phyloP scores from a whole-genome alignment of 257 asterid genomes.

The Nicotiana benthamiana region DNA sequence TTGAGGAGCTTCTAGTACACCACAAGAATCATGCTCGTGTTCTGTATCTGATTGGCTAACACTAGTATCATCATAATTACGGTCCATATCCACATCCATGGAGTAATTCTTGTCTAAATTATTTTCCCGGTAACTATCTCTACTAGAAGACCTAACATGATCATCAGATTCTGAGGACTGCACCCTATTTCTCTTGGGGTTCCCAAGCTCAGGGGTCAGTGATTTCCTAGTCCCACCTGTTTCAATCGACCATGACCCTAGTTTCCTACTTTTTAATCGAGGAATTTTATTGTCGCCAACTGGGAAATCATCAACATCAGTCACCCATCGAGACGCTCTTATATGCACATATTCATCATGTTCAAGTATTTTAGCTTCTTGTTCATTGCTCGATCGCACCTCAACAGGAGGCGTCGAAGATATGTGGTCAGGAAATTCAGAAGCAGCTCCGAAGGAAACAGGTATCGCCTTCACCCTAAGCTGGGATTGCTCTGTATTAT shows the following conservation, averaged over 20 bases:
- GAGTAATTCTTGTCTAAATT: slow-evolving; percentile 29
- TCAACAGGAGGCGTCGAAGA: slow-evolving; percentile 23
- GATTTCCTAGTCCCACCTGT: slow-evolving; percentile 37
- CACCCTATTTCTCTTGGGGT: slow-evolving; percentile 33
- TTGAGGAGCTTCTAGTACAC: slow-evolving; percentile 43
- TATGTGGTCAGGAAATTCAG: slow-evolving; percentile 25
- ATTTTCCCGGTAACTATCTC: slow-evolving; percentile 41
- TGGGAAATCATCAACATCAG: slow-evolving; percentile 47
- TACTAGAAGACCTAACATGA: slow-evolving; percentile 50
- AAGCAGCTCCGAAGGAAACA: slow-evolving; percentile 2
- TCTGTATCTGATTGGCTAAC: slow-evolving; percentile 46
- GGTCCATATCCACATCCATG: slow-evolving; percentile 43
- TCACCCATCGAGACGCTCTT: slow-evolving; percentile 79
- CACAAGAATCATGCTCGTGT: slow-evolving; percentile 34
- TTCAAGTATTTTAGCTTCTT: slow-evolving; percentile 19
- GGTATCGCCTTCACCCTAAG: slow-evolving; percentile 16
- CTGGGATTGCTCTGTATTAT: slow-evolving; percentile 19
- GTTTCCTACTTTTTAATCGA: slow-evolving; percentile 20
- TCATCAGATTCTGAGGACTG: slow-evolving; percentile 56
- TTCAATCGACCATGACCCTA: slow-evolving; percentile 36
- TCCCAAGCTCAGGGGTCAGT: slow-evolving; percentile 48
- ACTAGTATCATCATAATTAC: slow-evolving; percentile 22
- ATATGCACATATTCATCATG: slow-evolving; percentile 45
- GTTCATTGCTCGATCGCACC: slow-evolving; percentile 15
- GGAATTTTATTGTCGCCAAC: slow-evolving; percentile 25